Percentiles rank a stretch among this genome's conserved stretches.
phyloP scores from a whole-genome alignment of 768 basidiomycete genomes.

The Exsudoporus frostii region DNA sequence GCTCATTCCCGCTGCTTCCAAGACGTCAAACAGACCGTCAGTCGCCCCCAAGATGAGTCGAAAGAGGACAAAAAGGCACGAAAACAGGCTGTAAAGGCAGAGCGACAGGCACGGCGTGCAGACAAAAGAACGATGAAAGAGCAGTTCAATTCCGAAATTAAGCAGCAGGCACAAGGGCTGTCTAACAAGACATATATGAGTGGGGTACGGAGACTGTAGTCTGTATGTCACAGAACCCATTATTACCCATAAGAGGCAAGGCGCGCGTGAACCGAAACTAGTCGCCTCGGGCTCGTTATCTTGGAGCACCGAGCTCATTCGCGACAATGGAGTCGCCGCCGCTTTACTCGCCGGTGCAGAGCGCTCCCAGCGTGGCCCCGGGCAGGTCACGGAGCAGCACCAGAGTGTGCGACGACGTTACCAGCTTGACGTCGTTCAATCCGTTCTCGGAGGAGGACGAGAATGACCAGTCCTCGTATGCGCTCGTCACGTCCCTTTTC shows the following conservation, averaged over 20 bases:
- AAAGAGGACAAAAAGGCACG: constrained; percentile 70
- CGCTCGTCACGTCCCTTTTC: constrained; percentile 76
- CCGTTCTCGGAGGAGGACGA: constrained; percentile 93
- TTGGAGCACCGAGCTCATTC: neutral
- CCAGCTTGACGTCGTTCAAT: constrained; percentile 81
- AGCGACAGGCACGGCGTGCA: constrained; percentile 57
- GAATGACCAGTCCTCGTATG: constrained; percentile 83
- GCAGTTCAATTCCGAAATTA: constrained; percentile 59
- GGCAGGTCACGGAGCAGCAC: constrained; percentile 63
- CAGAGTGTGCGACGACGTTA: constrained; percentile 57
- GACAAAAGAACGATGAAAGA: constrained; percentile 70
- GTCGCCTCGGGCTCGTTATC: constrained; percentile 3
- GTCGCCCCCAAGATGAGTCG: constrained; percentile 73
- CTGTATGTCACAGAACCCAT: no score
- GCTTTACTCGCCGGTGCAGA: constrained; percentile 29
- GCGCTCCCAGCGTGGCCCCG: constrained; percentile 38
- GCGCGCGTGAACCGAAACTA: constrained; percentile 4
- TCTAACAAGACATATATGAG: constrained; percentile 40
- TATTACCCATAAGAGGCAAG: constrained; percentile 11
- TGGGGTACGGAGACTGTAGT: constrained; percentile 22
- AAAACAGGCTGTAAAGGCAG: constrained; percentile 66
- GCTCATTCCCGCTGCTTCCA: neutral
- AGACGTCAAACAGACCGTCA: constrained; percentile 45
- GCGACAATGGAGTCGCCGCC: constrained; percentile 34
- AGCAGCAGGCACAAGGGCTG: constrained; percentile 51